phyloP scores from a whole-genome alignment of 2,329 filamentous ascomycete species.

The Microsporum canis region DNA sequence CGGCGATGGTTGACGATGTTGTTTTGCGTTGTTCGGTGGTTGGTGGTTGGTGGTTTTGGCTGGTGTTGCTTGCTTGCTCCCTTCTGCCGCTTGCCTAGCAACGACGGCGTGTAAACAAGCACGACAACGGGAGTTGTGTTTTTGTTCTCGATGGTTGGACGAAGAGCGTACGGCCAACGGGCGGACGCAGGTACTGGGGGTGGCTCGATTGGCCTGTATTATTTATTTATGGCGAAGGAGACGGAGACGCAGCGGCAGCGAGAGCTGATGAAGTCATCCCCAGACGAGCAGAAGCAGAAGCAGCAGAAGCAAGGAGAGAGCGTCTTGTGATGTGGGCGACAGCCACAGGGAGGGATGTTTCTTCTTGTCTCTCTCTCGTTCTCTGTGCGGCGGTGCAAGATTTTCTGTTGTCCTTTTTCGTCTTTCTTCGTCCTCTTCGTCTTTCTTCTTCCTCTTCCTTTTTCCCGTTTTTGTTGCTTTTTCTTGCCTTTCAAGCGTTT shows the following conservation, averaged over 20 bases:
- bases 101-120: not conserved
- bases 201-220: not conserved
- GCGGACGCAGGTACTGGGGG: not conserved
- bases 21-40: not conserved
- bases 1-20: not conserved
- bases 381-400: not conserved
- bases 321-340: not conserved
- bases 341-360: not conserved
- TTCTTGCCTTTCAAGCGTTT: not conserved
- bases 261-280: conserved; percentile 3
- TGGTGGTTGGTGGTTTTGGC: not conserved
- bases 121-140: not conserved
- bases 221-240: not conserved
- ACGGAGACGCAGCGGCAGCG: not conserved
- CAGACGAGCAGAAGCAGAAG: not conserved
- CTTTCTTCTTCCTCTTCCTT: not conserved
- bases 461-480: not conserved
- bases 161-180: not conserved
- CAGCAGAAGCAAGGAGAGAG: not conserved
- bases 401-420: not conserved
- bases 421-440: not conserved
- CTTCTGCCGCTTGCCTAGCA: too few relatives aligned
- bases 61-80: not conserved
- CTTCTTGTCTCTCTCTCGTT: not conserved
- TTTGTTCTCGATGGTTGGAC: not conserved